Percentiles rank a stretch among this genome's conserved stretches.
These are phyloP conservation scores for Solanum rostratum DNA, from an alignment of 257 asterid genomes.

Conservation along the genomic window DNA sequence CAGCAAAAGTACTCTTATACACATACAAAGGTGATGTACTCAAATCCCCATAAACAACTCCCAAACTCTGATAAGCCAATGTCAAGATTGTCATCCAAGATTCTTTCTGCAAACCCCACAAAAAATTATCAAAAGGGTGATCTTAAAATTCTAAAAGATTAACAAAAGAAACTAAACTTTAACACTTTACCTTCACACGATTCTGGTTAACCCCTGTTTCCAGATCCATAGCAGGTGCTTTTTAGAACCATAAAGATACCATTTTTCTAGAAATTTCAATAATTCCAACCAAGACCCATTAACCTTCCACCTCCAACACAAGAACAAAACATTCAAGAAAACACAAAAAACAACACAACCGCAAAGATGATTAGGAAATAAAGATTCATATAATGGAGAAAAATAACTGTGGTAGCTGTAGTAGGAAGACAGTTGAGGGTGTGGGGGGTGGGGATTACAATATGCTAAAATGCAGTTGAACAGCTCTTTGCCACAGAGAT, in stretches of 20 bases:
- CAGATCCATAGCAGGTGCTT: constrained; percentile 50
- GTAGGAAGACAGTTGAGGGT: background rate
- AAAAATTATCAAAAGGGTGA: background rate
- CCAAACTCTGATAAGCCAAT: constrained; percentile 84
- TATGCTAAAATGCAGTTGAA: constrained; percentile 18
- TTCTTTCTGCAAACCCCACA: constrained; percentile 53
- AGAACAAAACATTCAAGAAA: constrained; percentile 11
- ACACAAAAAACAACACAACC: background rate
- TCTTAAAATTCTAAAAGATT: background rate
- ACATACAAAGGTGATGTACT: constrained; percentile 88
- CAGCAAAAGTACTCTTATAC: constrained; percentile 79
- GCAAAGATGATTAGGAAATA: background rate
- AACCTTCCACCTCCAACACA: constrained; percentile 23
- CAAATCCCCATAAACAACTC: constrained; percentile 94
- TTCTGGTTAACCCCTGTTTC: constrained; percentile 47
- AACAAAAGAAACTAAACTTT: background rate
- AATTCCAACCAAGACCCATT: constrained; percentile 18
- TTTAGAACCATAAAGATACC: constrained; percentile 28
- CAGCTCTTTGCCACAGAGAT: constrained; percentile 19
- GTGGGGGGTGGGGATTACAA: background rate
- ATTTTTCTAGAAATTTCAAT: constrained; percentile 26
- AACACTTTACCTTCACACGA: constrained; percentile 45
- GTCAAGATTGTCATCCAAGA: constrained; percentile 72
- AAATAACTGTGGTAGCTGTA: background rate
- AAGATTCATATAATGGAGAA: background rate